Evolutionary conservation across 345 rosid genomes (phyloP), one percentile per base, ranked within the genome.

Genomic region (Punica granatum): DNA sequence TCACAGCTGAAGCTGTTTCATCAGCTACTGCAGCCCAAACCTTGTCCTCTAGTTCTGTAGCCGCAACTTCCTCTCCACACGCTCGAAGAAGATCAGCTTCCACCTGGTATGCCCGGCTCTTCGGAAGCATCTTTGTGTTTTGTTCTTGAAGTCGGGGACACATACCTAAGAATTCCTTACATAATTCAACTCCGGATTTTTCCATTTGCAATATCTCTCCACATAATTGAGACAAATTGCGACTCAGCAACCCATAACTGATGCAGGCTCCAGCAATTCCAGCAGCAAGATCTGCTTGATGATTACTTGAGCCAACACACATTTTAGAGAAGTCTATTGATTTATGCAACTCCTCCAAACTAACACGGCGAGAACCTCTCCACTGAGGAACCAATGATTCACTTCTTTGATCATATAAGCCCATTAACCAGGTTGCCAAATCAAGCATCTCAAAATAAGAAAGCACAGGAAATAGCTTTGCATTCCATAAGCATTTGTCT

Each of bases 281-380:
- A 70, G 97, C 88, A 26, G 97, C 97, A 69, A 94, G 95, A 74
- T 91, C 92, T 65, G 95, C 89, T 80, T 91, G 95, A 77, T 94
- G 97, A 78, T 85, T 83, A 76, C 89, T 88, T 18, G 92, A 94
- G 53, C 91, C 90, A 60, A 48, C 81, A 72, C 92, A 91, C 89
- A 94, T 86, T 86, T 89, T 83, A 42, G 81, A 76, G 75, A 91
- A 94, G 81, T 91, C 86, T 60, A 94, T 94, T 51, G 97, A 86
- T 63, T 95, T 82, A 64, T 91, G 99, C 80, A 94, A 75, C 78
- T 94, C 99, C 76, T 94, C 99, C 84, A 94, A 85, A 83, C 99
- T 94, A 70, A 91, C 83, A 68, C 92, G 96, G 21, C 64, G 77
- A 32, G 97, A 80, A 69, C 73, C 77, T 85, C 82, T 94, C 99